These are phyloP conservation scores for Orbilia blumenaviensis DNA, from an alignment of 2,329 filamentous ascomycete species.

Conservation along the genomic window DNA sequence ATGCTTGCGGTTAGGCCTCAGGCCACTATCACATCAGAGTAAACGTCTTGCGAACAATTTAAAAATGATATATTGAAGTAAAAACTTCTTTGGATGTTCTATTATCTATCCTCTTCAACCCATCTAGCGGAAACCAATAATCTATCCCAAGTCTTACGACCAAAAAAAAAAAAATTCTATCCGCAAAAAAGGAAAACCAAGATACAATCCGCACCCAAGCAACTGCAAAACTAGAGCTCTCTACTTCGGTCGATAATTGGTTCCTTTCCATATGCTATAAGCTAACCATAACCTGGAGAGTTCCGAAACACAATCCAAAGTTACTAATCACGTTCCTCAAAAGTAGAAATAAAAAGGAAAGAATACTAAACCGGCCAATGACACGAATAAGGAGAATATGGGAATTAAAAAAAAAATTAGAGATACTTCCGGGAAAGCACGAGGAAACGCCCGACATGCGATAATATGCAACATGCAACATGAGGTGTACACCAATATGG, in stretches of 20 bases:
- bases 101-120: background rate
- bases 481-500: background rate
- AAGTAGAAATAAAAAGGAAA: background rate
- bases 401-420: background rate
- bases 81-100: background rate
- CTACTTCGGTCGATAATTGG: slow-evolving; percentile 17
- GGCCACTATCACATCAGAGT: slow-evolving; percentile 6
- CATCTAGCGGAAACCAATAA: background rate
- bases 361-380: background rate
- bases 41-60: background rate
- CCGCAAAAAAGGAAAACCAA: background rate
- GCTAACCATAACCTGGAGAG: slow-evolving; percentile 47
- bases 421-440: slow-evolving; percentile 1
- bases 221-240: background rate
- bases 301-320: slow-evolving; percentile 39
- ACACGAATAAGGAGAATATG: background rate
- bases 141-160: background rate
- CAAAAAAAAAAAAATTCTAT: background rate
- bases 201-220: background rate
- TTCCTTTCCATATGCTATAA: slow-evolving; percentile 24
- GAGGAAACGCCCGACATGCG: slow-evolving; percentile 30
- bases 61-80: background rate
- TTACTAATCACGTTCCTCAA: slow-evolving; percentile 50
- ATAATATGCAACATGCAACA: slow-evolving; percentile 23
- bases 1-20: background rate